Conservation (phyloP, 2,329 filamentous ascomycete species). For the Aspergillus fischeri region DNA sequence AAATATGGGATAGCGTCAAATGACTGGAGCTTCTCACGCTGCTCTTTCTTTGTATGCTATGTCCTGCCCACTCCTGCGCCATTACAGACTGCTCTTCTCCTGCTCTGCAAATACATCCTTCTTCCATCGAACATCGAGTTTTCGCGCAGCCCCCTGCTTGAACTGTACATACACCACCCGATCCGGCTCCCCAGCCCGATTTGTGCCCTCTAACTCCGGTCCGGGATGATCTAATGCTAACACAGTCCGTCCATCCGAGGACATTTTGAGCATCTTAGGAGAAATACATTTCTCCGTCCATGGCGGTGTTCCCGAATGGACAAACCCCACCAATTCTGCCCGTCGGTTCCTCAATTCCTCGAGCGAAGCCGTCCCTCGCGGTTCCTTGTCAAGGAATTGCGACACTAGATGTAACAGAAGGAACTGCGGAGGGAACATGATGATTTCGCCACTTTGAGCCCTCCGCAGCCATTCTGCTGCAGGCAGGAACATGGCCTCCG, state of each 20-base stretch:
- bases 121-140: conserved; percentile 50
- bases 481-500: conserved; percentile 72
- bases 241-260: conserved; percentile 48
- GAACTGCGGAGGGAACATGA: conserved; percentile 87
- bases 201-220: conserved; percentile 49
- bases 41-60: no score
- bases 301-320: conserved; percentile 42
- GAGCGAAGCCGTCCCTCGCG: conserved; percentile 16
- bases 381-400: conserved; percentile 44
- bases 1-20: neutral
- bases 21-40: neutral
- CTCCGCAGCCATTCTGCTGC: conserved; percentile 65
- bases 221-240: conserved; percentile 54
- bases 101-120: conserved; percentile 45
- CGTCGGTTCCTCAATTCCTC: conserved; percentile 36
- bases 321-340: conserved; percentile 45
- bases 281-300: conserved; percentile 48
- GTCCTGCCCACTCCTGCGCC: no score
- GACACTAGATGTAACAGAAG: conserved; percentile 53
- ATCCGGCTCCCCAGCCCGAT: conserved; percentile 49
- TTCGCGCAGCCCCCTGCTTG: conserved; percentile 52
- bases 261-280: conserved; percentile 37
- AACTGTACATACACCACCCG: conserved; percentile 57
- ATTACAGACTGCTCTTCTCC: conserved; percentile 29
- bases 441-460: conserved; percentile 63